Percentiles rank a stretch among this genome's conserved stretches.
Evolutionary conservation across 257 asterid genomes (phyloP).

Genomic region (Lavandula angustifolia): DNA sequence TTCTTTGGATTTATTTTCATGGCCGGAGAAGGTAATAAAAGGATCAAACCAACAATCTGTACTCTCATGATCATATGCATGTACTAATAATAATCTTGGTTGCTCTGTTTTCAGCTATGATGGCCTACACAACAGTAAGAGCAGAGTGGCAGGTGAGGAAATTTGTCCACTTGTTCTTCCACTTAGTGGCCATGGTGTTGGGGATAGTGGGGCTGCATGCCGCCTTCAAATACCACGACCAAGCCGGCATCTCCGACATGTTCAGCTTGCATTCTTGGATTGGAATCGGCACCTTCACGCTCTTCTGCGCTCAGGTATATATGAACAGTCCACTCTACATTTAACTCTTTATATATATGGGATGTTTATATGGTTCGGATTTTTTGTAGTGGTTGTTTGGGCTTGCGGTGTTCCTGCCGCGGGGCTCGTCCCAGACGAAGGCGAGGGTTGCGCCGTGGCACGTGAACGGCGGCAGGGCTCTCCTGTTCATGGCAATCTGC

Average conservation of each 20-base stretch:
- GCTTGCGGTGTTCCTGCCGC: constrained; percentile 42
- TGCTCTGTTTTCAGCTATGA: constrained; percentile 46
- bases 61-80: too few species aligned
- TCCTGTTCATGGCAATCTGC: constrained; percentile 66
- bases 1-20: constrained; percentile 67
- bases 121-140: constrained; percentile 72
- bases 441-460: constrained; percentile 54
- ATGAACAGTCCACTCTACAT: neutral
- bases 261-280: constrained; percentile 83
- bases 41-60: neutral
- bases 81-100: too few species aligned
- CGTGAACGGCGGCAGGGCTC: constrained; percentile 51
- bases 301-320: constrained; percentile 70
- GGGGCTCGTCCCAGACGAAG: constrained; percentile 41
- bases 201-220: constrained; percentile 70
- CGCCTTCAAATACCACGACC: constrained; percentile 64
- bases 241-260: constrained; percentile 40
- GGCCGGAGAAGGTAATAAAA: constrained; percentile 66
- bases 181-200: constrained; percentile 40
- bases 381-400: constrained; percentile 63
- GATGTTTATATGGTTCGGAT: neutral
- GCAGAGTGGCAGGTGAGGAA: constrained; percentile 52
- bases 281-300: constrained; percentile 66
- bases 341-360: too few species aligned
- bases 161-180: constrained; percentile 44